Base-by-base conservation (phyloP, 331 rosid species). In the Saraca asoca region DNA sequence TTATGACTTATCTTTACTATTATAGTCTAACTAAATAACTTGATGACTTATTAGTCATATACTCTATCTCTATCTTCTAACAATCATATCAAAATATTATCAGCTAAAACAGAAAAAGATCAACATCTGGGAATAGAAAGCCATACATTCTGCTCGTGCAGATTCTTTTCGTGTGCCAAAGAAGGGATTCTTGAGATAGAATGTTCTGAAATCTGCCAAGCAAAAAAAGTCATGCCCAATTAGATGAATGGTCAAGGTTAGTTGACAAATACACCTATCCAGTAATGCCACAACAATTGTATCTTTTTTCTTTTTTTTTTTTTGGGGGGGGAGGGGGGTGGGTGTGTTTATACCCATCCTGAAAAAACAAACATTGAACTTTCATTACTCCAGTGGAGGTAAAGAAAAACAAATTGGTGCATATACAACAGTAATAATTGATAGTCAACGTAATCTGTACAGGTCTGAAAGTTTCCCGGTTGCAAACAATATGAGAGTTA, bases 61-160 rank as follows among this genome's bases (percentile, higher is more conserved):
- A n/a, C n/a, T n/a, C n/a, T n/a, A n/a, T n/a, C n/a, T n/a, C n/a
- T n/a, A n/a, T n/a, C n/a, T n/a, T n/a, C n/a, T n/a, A n/a, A 42
- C 20, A 64, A 51, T 55, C 31, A 65, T 6, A 37, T 64, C 48
- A 56, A 62, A 38, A 34, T 50, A 17, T 14, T 17, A 53, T 61
- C 39, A 57, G 75, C 53, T 33, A 67, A 54, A 56, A 58, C 24
- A 38, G 34, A 70, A 38, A n/a, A 61, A 42, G 17, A 56, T 11
- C 39, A 37, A 58, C 39, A 52, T 43, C 37, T 7, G 17, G 56
- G 68, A 33, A 69, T 53, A 18, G 13, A 68, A 68, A 45, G 12
- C 29, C 77, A 49, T 82, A 85, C 95, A 66, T 69, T 85, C 65
- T 90, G 95, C 62, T 93, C 98, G 13, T 84, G 92, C 64, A 55